These are phyloP conservation scores for Yamadazyma laniorum DNA, from an alignment of 805 yeast genomes.

Conservation along the genomic window DNA sequence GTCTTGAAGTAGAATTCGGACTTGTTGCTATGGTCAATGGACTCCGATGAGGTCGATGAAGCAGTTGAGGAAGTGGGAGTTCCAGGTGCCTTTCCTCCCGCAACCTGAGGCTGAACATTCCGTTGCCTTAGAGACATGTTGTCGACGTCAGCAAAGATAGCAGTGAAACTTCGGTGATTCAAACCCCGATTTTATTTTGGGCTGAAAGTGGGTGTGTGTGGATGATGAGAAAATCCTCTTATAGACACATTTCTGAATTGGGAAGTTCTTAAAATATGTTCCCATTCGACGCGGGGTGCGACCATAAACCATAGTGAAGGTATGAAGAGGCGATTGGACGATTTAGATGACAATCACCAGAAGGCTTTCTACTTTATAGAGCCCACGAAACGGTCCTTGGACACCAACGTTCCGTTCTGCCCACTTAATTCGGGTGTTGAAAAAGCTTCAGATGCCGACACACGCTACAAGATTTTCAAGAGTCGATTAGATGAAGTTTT, in stretches of 20 bases:
- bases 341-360: slow-evolving; percentile 21
- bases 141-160: too few relatives aligned
- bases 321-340: slow-evolving; percentile 12
- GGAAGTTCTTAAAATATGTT: neutral
- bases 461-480: neutral
- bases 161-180: too few relatives aligned
- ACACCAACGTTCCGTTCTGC: neutral
- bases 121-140: slow-evolving; percentile 1
- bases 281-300: too few relatives aligned
- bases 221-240: neutral
- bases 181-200: neutral
- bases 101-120: neutral
- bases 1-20: neutral
- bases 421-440: neutral
- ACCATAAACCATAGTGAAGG: too few relatives aligned
- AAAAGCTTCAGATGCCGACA: neutral
- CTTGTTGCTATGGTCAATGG: neutral
- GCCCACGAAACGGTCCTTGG: slow-evolving; percentile 2
- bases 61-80: neutral
- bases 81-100: neutral
- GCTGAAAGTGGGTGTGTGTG: neutral
- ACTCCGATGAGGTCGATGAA: neutral
- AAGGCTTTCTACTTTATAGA: slow-evolving; percentile 32
- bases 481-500: neutral
- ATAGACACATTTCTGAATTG: neutral